Evolutionary conservation across 805 yeast species (phyloP).

Genomic region (Candida ficus): DNA sequence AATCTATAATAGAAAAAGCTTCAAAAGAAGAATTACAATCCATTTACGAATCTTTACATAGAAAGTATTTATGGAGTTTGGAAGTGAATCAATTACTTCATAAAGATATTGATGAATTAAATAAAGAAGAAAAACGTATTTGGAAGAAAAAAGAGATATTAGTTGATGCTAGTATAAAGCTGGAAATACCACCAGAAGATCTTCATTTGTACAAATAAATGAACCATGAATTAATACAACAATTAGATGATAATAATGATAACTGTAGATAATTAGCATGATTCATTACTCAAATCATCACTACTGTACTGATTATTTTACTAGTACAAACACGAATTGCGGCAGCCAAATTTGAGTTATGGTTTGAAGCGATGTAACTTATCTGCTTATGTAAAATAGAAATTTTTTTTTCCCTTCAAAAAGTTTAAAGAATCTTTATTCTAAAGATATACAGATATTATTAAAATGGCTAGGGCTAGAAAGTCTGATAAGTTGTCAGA

Average conservation of each 20-base stretch:
- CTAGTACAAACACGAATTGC: too few species aligned
- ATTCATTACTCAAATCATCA: too few species aligned
- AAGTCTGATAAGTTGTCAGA: not conserved
- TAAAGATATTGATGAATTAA: conserved; percentile 25
- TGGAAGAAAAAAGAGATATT: conserved; percentile 39
- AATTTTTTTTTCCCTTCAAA: not conserved
- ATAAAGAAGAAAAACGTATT: conserved; percentile 29
- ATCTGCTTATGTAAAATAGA: not conserved
- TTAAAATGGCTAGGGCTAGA: not conserved
- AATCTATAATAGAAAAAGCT: conserved; percentile 14
- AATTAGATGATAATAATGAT: too few species aligned
- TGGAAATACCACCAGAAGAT: conserved; percentile 22
- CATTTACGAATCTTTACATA: conserved; percentile 27
- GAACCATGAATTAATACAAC: too few species aligned
- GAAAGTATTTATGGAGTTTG: conserved; percentile 32
- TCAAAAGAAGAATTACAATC: conserved; percentile 10
- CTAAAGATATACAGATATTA: too few species aligned
- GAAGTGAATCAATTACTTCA: conserved; percentile 35
- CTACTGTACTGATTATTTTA: too few species aligned
- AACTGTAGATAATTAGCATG: too few species aligned
- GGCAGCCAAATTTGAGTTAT: not conserved
- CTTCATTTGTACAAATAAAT: conserved; percentile 1
- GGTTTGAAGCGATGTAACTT: not conserved
- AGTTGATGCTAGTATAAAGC: conserved; percentile 36
- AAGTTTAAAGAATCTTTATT: too few species aligned